Evolutionary conservation across 2,329 filamentous ascomycete species (phyloP).

Genomic region (Colletotrichum costaricense): DNA sequence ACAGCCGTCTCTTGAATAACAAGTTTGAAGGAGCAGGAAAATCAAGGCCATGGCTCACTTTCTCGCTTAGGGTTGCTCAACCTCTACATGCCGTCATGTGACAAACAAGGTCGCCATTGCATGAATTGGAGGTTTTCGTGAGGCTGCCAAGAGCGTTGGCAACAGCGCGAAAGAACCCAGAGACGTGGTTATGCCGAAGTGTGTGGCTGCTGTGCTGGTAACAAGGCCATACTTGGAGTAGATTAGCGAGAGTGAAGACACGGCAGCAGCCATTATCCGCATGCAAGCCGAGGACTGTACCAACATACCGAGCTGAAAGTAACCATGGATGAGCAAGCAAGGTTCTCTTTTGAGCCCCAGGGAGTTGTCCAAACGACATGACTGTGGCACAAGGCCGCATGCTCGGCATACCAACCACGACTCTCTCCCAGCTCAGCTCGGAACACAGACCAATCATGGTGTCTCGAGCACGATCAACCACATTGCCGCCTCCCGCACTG

Average conservation of each 20-base stretch:
- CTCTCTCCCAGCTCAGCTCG: not conserved
- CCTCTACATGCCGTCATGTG: not conserved
- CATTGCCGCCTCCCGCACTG: conserved; percentile 1
- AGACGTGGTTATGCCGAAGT: conserved; percentile 20
- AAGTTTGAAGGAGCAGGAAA: not conserved
- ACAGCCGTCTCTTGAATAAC: not conserved
- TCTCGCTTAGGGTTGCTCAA: not conserved
- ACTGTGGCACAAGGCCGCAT: conserved; percentile 9
- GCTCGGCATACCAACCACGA: not conserved
- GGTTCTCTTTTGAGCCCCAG: not conserved
- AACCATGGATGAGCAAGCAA: not conserved
- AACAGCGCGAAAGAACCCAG: not conserved
- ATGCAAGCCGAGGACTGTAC: conserved; percentile 14
- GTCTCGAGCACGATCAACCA: conserved; percentile 1
- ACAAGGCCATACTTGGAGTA: conserved; percentile 31
- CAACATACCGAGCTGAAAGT: conserved; percentile 4
- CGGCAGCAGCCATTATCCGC: conserved; percentile 16
- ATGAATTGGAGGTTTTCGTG: not conserved
- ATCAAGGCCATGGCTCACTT: not conserved
- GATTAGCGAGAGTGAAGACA: conserved; percentile 34
- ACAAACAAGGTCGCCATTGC: not conserved
- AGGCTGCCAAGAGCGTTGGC: not conserved
- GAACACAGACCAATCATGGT: not conserved
- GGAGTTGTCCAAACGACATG: not conserved
- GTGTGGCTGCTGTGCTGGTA: conserved; percentile 23